Conservation (phyloP, 163 green algal genomes). For the Scenedesmus sp. region DNA sequence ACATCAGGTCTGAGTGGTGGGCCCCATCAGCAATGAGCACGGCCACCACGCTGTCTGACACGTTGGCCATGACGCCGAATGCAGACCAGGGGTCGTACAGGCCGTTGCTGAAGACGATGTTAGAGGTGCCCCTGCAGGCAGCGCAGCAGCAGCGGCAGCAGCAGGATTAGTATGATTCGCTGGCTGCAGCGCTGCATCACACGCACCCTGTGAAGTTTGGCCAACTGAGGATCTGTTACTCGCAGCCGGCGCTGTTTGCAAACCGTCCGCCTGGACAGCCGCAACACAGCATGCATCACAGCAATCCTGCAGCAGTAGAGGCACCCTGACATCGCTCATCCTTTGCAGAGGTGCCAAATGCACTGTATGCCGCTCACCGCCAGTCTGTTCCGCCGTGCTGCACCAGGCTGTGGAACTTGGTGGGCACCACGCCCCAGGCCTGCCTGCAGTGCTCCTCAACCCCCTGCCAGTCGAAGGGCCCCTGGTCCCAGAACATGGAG, state of each 20-base stretch:
- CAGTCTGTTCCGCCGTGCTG: conserved; percentile 80
- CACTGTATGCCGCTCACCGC: conserved; percentile 33
- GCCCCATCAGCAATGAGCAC: conserved; percentile 79
- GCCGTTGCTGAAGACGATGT: conserved; percentile 87
- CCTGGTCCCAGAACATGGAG: conserved; percentile 84
- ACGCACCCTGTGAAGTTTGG: background rate
- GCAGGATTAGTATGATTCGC: background rate
- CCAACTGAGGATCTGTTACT: no score
- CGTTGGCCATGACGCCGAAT: conserved; percentile 75
- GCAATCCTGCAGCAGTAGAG: no score
- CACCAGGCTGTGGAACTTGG: conserved; percentile 64
- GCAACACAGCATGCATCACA: background rate
- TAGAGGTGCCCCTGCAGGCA: conserved; percentile 48
- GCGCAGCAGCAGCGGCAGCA: background rate
- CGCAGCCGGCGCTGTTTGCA: background rate
- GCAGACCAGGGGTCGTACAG: conserved; percentile 82
- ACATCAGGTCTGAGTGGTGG: conserved; percentile 88
- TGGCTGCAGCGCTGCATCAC: background rate
- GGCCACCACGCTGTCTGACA: conserved; percentile 65
- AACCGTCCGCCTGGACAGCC: background rate
- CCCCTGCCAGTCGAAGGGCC: conserved; percentile 47
- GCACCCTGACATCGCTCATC: background rate
- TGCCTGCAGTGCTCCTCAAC: conserved; percentile 68
- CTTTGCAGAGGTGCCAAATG: conserved; percentile 3
- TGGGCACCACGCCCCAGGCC: conserved; percentile 76